A percentile compares a stretch with the other conserved stretches of the same genome.
Conservation (phyloP, 305 asterid genomes). For the Solanum hybrid region DNA sequence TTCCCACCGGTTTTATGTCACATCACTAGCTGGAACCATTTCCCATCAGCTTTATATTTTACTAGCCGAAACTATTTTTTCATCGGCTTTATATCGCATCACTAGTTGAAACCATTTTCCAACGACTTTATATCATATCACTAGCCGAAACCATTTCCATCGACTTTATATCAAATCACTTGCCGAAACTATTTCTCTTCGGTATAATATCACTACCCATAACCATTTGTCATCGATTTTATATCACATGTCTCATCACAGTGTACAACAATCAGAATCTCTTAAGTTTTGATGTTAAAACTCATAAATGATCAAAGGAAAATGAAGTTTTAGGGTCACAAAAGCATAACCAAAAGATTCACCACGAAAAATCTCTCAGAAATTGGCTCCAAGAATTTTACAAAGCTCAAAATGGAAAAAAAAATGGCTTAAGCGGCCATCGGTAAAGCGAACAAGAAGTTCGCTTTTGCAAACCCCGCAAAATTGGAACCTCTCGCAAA, state of each 20-base stretch:
- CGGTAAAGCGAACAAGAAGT: no score
- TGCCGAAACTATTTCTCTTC: background rate
- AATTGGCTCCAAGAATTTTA: background rate
- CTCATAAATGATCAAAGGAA: background rate
- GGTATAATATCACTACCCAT: background rate
- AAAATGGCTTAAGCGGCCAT: background rate
- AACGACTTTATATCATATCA: background rate
- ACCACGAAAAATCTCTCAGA: background rate
- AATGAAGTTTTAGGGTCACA: background rate
- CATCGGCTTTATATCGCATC: background rate
- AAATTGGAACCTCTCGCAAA: background rate
- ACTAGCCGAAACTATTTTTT: no score
- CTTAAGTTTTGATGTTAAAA: background rate
- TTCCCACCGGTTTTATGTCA: background rate
- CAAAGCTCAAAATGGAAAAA: background rate
- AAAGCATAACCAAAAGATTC: background rate
- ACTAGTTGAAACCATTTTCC: background rate
- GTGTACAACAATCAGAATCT: background rate
- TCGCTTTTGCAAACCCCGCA: background rate
- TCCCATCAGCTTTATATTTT: no score
- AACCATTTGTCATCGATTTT: background rate
- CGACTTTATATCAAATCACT: background rate
- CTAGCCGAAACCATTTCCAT: background rate
- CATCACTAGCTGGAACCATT: background rate
- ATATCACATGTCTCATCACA: background rate